These are phyloP conservation scores for Fusarium paranaense DNA, from an alignment of 2,329 filamentous ascomycete genomes.

Conservation along the genomic window DNA sequence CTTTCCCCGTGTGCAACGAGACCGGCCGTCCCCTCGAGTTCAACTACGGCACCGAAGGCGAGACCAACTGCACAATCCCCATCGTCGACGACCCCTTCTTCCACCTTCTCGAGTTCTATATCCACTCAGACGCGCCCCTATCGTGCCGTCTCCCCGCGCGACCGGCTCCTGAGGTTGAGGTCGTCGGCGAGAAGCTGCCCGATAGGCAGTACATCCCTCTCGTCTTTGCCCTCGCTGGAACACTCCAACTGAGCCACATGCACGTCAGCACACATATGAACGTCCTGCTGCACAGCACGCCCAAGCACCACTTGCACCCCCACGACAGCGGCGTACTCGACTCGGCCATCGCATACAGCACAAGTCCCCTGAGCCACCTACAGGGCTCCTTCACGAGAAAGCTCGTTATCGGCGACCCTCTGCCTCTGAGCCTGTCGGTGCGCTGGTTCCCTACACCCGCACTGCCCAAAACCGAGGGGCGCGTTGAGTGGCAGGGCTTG, in stretches of 20 bases:
- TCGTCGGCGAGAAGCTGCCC: constrained; percentile 62
- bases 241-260: constrained; percentile 87
- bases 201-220: constrained; percentile 80
- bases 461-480: constrained; percentile 75
- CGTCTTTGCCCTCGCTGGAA: constrained; percentile 89
- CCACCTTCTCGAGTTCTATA: constrained; percentile 95
- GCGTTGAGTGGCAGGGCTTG: constrained; percentile 73
- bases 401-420: constrained; percentile 87
- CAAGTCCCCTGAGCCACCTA: constrained; percentile 75
- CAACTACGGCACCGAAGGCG: constrained; percentile 83
- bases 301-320: constrained; percentile 70
- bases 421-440: constrained; percentile 83
- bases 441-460: constrained; percentile 86
- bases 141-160: constrained; percentile 89
- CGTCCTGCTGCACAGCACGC: constrained; percentile 80
- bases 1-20: constrained; percentile 91
- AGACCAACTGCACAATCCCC: constrained; percentile 86
- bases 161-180: constrained; percentile 69
- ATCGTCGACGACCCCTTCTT: constrained; percentile 84
- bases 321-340: constrained; percentile 84
- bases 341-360: constrained; percentile 87
- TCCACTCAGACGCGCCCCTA: constrained; percentile 94
- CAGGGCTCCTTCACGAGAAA: constrained; percentile 66
- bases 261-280: constrained; percentile 93
- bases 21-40: constrained; percentile 85